Base-by-base conservation (phyloP, 805 yeast genomes). In the Candida chauliodis region DNA sequence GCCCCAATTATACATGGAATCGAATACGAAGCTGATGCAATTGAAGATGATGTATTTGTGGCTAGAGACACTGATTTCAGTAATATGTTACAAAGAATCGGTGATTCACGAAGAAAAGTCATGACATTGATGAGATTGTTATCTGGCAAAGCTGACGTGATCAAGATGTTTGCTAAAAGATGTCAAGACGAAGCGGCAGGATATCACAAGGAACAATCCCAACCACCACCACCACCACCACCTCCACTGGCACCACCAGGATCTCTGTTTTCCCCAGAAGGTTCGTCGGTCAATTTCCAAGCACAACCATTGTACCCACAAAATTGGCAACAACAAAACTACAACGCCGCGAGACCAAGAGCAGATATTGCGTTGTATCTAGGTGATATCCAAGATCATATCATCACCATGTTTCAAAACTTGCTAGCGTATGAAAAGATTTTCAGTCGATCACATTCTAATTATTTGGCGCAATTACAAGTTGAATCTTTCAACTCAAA, bases 301-400 rank as follows among this genome's bases (percentile, higher is more conserved):
- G 13, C 17, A n/a, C 38, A 27, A 45, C 13, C 53, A 47, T n/a
- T n/a, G n/a, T 17, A 15, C 9, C 35, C 27, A 16, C 28, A 33
- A 9, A 29, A 34, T 15, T 24, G 37, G 30, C 42, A 41, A 16
- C 27, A 27, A 27, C 42, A 26, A 43, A 49, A 30, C 48, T 48
- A 41, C 19, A 51, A 50, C 25, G 55, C 55, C 9, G 61, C 65
- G 1, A 69, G 80, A 50, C 96, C 96, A 36, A 75, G 95, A 52
- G 91, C 84, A 19, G 97, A 91, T 52, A 90, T 90, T 62, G 95
- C 95, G 0, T 70, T 90, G 46, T 91, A 87, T 59, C 64, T 90
- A 45, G 96, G 96, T 41, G 98, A 90, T 77, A 90, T 90, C 56
- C 96, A 89, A 64, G 97, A 90, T 72, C 98, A 90, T 75, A 84